Evolutionary conservation across 441 rosid species (phyloP), one percentile per base, ranked within the genome.

Genomic region (Erysimum pusillum): DNA sequence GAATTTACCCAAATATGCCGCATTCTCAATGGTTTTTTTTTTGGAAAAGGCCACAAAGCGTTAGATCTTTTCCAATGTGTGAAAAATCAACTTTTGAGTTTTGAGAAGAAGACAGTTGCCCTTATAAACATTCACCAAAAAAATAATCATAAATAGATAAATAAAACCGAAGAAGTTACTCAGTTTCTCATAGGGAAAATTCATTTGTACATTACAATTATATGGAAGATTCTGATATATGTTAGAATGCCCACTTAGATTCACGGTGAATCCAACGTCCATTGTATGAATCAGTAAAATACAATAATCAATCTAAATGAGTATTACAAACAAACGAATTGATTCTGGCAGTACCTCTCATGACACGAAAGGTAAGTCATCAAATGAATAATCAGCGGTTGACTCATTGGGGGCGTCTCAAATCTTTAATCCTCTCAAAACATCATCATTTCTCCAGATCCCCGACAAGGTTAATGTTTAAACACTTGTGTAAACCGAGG

Each of bases 401-500:
- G 86, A 59, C 71, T 87, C 90, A 60, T 56, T 0, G 6, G 6
- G 96, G 88, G 35, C 15, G 42, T 52, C 83, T 76, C 57, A 87
- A 56, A 72, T 61, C 77, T 73, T 84, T 83, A 49, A 88, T 81
- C 44, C 39, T 69, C 63, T 81, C 81, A 2, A 25, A 18, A 76
- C 88, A 87, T 57, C 88, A 87, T 57, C 69, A 71, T 61, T 73
- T 79, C 13, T 2, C 28, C 6, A 17, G 12, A 34, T 76, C 52
- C 58, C 81, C 84, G 0, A 7, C 74, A 63, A 89, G 58, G 39
- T 12, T 15, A 32, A 92, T 65, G 62, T 90, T 83, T 69, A 74
- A 85, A 76, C 92, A 90, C 52, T 68, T 78, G 48, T 88, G 88
- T 74, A 90, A 53, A 80, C 90, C 91, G 28, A 93, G 93, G 2